Evolutionary conservation across 257 asterid genomes (phyloP), one percentile per base, ranked within the genome.

Genomic region (Catharanthus roseus): DNA sequence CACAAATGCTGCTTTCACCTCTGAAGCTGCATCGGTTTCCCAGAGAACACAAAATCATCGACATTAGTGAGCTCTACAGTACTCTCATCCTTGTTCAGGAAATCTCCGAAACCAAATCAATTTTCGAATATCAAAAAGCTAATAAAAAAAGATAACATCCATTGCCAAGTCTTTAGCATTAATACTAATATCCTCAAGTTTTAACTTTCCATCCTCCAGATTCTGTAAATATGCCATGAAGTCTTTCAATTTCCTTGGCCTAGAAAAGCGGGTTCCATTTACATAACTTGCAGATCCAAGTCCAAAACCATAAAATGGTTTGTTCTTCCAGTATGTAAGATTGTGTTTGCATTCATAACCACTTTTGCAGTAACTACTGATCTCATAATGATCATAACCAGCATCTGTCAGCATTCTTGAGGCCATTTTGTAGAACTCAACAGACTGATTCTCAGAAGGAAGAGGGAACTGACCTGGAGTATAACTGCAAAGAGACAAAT

Each of bases 271-370:
- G 26, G 77, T 73, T 34, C 97, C 96, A 38, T 78, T 69, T 3
- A 91, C 38, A 42, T 83, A 89, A 67, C 99, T 93, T 38, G 99
- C 95, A 13, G 99, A 82, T 26, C 97, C 99, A 19, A 93, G 86
- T 42, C 99, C 97, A 64, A 91, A 93, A 57, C 87, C 99, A 23
- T 88, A 91, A 83, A 84, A 93, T 1, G 96, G 62, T 73, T 78
- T 81, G 88, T 81, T 85, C 76, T 85, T 86, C 99, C 99, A 93
- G 85, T 93, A 93, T 2, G 88, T 86, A 47, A 71, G 81, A 60
- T 93, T 93, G 91, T 93, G 99, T 78, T 85, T 86, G 88, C 97
- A 91, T 36, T 83, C 82, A 68, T 86, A 91, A 65, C 96, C 96
- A 55, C 75, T 79, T 80, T 79, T 91, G 88, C 93, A 74, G 85